Conservation (phyloP, 2,329 filamentous ascomycete genomes). For the Lasiodiplodia hormozganensis region DNA sequence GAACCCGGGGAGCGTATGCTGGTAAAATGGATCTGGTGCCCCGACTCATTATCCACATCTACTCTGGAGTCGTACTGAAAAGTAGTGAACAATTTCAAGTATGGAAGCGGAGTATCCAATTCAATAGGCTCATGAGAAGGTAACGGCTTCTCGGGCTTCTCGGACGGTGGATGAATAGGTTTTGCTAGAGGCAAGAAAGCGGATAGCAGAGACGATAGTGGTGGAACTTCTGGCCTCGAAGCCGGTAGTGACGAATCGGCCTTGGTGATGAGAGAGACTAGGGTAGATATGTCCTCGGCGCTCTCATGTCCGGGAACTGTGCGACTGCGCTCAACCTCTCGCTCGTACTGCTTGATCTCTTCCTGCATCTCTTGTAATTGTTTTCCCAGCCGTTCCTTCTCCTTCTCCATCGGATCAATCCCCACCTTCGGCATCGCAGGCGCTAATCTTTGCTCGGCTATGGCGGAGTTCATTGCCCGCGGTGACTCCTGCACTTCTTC, state of each 20-base stretch:
- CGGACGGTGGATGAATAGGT: conserved; percentile 35
- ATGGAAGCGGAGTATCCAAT: conserved; percentile 70
- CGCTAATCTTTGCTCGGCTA: conserved; percentile 31
- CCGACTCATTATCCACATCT: conserved; percentile 21
- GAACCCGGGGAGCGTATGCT: conserved; percentile 58
- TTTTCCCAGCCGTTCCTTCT: conserved; percentile 40
- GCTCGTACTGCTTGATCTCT: conserved; percentile 40
- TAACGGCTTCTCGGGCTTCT: conserved; percentile 47
- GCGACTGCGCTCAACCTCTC: conserved; percentile 40
- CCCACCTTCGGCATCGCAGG: conserved; percentile 28
- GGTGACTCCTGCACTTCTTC: background rate
- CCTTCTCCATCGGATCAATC: conserved; percentile 31
- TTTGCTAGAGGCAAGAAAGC: conserved; percentile 50
- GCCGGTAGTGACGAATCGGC: background rate
- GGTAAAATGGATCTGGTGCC: conserved; percentile 57
- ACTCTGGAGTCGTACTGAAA: conserved; percentile 64
- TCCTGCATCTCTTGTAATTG: conserved; percentile 42
- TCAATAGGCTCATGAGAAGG: conserved; percentile 70
- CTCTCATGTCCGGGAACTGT: conserved; percentile 29
- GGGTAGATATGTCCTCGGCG: conserved; percentile 26
- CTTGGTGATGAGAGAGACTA: conserved; percentile 34
- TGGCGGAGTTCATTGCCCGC: background rate
- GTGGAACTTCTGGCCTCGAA: conserved; percentile 34
- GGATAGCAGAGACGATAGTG: conserved; percentile 45
- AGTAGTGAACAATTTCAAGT: conserved; percentile 74